A percentile compares a stretch with the other conserved stretches of the same genome.
Conservation (phyloP, 768 basidiomycete genomes). For the Tephrocybe sp. region DNA sequence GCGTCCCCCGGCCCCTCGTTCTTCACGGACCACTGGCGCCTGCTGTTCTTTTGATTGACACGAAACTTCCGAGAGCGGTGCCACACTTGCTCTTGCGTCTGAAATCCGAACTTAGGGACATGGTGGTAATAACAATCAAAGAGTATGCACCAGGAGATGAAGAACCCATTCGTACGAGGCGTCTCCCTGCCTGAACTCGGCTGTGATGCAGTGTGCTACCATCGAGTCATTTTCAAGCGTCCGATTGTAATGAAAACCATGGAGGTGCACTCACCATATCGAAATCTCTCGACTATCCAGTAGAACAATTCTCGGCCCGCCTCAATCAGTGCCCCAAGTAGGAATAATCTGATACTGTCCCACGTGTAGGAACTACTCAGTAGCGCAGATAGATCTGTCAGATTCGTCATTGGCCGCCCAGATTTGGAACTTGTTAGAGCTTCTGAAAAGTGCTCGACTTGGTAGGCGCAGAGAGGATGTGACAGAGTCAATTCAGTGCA, state of each 20-base stretch:
- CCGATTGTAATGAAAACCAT: neutral
- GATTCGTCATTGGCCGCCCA: too few relatives aligned
- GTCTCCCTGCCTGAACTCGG: constrained; percentile 41
- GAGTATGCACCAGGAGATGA: constrained; percentile 34
- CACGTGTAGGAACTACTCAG: neutral
- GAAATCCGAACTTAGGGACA: neutral
- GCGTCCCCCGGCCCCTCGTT: constrained; percentile 20
- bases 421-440: too few relatives aligned
- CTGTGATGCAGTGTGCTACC: constrained; percentile 40
- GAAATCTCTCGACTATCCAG: constrained; percentile 33
- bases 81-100: constrained; percentile 43
- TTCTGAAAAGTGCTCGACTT: too few relatives aligned
- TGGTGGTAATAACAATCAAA: neutral
- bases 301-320: constrained; percentile 34
- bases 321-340: constrained; percentile 34
- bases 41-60: constrained; percentile 33
- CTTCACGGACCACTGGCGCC: constrained; percentile 34
- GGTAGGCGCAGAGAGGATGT: too few relatives aligned
- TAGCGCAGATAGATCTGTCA: too few relatives aligned
- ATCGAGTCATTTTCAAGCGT: neutral
- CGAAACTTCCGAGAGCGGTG: constrained; percentile 33
- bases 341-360: constrained; percentile 24
- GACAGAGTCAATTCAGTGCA: too few relatives aligned
- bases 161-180: constrained; percentile 47
- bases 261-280: constrained; percentile 28